Evolutionary conservation across 768 basidiomycete species (phyloP), one percentile per base, ranked within the genome.

Genomic region (Collybia sordida): DNA sequence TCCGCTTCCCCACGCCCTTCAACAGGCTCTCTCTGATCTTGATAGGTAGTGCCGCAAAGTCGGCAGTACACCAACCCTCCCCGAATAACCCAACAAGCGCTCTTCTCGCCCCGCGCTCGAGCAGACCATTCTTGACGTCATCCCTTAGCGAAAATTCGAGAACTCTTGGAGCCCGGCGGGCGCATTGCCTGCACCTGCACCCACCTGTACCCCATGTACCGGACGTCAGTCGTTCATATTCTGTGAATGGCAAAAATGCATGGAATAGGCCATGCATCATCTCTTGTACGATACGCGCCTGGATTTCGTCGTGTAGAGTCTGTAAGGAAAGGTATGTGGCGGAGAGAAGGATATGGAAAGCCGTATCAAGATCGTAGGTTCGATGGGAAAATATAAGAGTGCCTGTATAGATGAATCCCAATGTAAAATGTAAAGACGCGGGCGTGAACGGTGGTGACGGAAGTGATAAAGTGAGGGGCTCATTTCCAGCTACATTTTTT

Each of bases 371-470:
- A 71, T 98, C 96, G 68, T 93, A 97, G 1, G 90, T 85, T 12
- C 96, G 78, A 59, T 98, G 90, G 3, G 91, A 93, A 66, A 98
- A 97, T 23, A 87, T 76, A 39, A 98, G 86, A 3, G 93, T 96
- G 37, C 96, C 97, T 4, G 93, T 91, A 62, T 98, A 98, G 40
- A 98, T 83, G 70, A 88, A 98, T 3, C 93, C 93, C 41, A 98
- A 80, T 34, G 92, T 92, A 65, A 98, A 98, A 64, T 96, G 92
- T 4, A 97, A 76, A 0, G 93, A 90, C 1, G 95, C 89, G 0
- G 95, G 92, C 0, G 96, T 96, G 68, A 98, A 98, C 0, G 95
- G 94, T 0, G 96, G 94, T 0, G 88, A 92, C 1, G 91, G 92
- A 4, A 98, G 80, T 0, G 77, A 82, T 9, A 97, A 69, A 0